phyloP scores from a whole-genome alignment of 2,329 filamentous ascomycete species.

The Talaromyces sp. region DNA sequence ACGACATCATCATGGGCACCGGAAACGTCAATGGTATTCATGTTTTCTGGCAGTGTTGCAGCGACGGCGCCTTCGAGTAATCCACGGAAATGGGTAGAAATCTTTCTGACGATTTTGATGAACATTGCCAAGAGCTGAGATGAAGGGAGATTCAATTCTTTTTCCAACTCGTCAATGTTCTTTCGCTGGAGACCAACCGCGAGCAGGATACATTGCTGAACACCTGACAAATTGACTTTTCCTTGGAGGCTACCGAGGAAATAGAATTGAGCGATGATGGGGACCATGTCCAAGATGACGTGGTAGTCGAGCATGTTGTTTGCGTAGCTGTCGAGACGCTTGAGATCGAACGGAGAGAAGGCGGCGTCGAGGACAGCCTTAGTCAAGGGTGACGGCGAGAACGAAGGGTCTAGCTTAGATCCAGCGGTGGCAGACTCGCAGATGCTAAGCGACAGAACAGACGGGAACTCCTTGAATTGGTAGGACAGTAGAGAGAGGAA shows the following conservation, averaged over 20 bases:
- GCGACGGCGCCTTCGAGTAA: conserved; percentile 72
- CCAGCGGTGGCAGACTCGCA: conserved; percentile 78
- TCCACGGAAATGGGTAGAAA: conserved; percentile 71
- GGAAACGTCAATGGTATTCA: conserved; percentile 43
- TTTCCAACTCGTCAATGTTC: conserved; percentile 73
- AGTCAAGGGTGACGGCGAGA: conserved; percentile 56
- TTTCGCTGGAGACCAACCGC: conserved; percentile 89
- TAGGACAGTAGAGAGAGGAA: conserved; percentile 88
- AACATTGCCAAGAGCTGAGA: conserved; percentile 93
- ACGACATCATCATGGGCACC: conserved; percentile 67
- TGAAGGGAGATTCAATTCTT: conserved; percentile 69
- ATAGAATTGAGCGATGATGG: conserved; percentile 75
- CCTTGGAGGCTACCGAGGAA: conserved; percentile 72
- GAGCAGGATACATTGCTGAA: conserved; percentile 85
- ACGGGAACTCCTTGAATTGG: conserved; percentile 80
- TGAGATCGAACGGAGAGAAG: conserved; percentile 89
- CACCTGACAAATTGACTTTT: conserved; percentile 68
- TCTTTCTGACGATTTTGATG: conserved; percentile 89
- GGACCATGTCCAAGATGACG: conserved; percentile 89
- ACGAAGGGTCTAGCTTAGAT: conserved; percentile 61
- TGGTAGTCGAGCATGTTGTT: conserved; percentile 98
- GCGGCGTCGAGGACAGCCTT: conserved; percentile 73
- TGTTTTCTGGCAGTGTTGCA: conserved; percentile 57
- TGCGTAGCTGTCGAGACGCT: conserved; percentile 89
- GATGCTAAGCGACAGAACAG: conserved; percentile 76